Conservation (phyloP, 1,139 yeast species). For the Meyerozyma smithsonii region DNA sequence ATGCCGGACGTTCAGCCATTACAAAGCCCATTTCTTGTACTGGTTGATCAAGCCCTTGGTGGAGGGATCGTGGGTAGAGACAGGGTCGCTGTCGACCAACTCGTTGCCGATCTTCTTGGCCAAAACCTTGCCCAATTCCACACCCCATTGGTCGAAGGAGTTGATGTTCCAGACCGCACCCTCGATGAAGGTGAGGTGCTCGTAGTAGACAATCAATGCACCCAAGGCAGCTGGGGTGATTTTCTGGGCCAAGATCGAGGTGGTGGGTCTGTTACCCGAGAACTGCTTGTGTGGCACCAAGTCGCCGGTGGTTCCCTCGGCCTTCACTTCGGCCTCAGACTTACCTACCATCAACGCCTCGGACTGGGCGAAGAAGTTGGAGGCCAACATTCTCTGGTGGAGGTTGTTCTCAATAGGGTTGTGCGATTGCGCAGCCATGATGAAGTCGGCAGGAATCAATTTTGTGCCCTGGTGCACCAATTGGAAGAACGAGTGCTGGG, state of each 20-base stretch:
- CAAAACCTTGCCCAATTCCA: constrained; percentile 94
- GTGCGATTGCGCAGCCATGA: constrained; percentile 95
- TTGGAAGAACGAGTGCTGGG: constrained; percentile 99
- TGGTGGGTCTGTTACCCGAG: constrained; percentile 98
- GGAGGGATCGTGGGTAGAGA: constrained; percentile 77
- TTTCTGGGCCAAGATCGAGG: constrained; percentile 91
- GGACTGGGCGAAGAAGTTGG: constrained; percentile 96
- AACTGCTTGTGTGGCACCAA: constrained; percentile 93
- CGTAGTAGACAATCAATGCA: constrained; percentile 94
- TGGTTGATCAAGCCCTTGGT: constrained; percentile 91
- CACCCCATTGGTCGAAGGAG: constrained; percentile 99
- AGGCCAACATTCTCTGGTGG: constrained; percentile 97
- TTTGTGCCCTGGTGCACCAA: constrained; percentile 98
- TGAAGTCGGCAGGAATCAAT: constrained; percentile 93
- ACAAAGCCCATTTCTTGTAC: constrained; percentile 78
- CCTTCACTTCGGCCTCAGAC: constrained; percentile 74
- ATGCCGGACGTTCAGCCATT: not conserved
- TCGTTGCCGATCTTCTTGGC: constrained; percentile 94
- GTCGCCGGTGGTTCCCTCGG: constrained; percentile 84
- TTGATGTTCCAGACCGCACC: constrained; percentile 99
- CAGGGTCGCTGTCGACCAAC: constrained; percentile 55
- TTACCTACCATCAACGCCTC: constrained; percentile 98
- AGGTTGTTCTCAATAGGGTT: constrained; percentile 92
- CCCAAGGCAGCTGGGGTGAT: constrained; percentile 96
- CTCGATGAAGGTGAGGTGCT: constrained; percentile 93